Evolutionary conservation across 768 basidiomycete genomes (phyloP), one percentile per base, ranked within the genome.

Genomic region (Trametes villosa): DNA sequence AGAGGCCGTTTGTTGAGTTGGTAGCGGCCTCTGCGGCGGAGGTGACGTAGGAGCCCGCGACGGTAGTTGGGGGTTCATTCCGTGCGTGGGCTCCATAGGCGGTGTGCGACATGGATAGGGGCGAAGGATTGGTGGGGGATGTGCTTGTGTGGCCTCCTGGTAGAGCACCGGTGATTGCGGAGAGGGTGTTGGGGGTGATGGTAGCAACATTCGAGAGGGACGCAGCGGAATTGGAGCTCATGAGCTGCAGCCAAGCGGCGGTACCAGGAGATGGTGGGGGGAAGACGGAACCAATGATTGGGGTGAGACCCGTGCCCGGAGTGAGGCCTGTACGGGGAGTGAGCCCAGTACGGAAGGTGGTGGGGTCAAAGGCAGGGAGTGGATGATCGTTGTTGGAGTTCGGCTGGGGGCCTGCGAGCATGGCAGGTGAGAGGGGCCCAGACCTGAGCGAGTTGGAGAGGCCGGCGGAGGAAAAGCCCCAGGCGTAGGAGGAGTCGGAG

Each of bases 391-490:
- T 77, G 58, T 65, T 75, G 52, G 76, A 65, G 47, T 80, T 80
- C 46, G 67, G 68, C 72, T 86, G 87, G 4, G 94, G 96, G 9
- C 91, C 96, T 27, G 92, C 86, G 60, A 97, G 88, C 93, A 98
- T 96, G 55, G 96, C 95, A 30, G 96, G 96, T 6, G 92, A 94
- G 55, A 98, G 87, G 1, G 96, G 96, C 4, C 96, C 96, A 0
- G 95, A 84, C 46, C 96, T 87, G 33, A 98, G 85, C 2, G 93
- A 95, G 74, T 90, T 90, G 42, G 80, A 75, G 49, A 88, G 76
- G 42, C 86, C 80, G 26, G 75, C 71, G 15, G 82, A 74, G 41
- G 83, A 80, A 71, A 86, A 86, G 34, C 79, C 82, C 91, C 94
- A 86, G 57, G 72, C 73, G 59, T 83, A 83, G 24, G 78, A 72